Conservation (phyloP, 73 alveolate genomes). For the Paramecium octaurelia region DNA sequence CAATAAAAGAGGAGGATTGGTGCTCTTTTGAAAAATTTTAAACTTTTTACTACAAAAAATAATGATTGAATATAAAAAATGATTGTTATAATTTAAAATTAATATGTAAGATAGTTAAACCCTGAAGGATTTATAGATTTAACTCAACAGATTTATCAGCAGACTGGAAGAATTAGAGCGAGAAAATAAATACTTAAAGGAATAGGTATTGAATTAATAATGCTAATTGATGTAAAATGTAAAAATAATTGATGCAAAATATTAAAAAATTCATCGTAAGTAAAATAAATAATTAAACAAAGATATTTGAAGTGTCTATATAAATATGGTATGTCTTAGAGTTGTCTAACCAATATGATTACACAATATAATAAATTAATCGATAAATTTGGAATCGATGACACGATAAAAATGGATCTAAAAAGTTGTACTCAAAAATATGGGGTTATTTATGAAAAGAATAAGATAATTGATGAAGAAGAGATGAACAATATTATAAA, state of each 20-base stretch:
- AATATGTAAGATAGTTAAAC: background rate
- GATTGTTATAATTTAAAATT: constrained; percentile 17
- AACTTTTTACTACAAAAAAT: background rate
- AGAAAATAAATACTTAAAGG: constrained; percentile 24
- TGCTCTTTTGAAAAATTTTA: background rate
- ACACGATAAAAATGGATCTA: background rate
- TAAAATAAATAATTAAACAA: background rate
- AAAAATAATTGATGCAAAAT: constrained; percentile 18
- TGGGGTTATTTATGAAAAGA: constrained; percentile 10
- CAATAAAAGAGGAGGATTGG: background rate
- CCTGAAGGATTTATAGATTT: background rate
- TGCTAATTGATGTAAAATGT: constrained; percentile 17
- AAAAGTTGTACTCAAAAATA: background rate
- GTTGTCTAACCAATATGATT: constrained; percentile 15
- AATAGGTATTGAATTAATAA: background rate
- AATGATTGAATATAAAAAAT: background rate
- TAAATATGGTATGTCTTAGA: constrained; percentile 20
- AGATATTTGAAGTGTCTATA: constrained; percentile 25
- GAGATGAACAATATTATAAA: background rate
- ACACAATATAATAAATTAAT: background rate
- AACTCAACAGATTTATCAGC: background rate
- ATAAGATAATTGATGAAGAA: constrained; percentile 11
- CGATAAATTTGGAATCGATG: background rate
- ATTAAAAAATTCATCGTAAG: background rate
- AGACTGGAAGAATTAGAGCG: background rate